These are phyloP conservation scores for Candida ponderosae DNA, from an alignment of 805 yeast genomes.

Conservation along the genomic window DNA sequence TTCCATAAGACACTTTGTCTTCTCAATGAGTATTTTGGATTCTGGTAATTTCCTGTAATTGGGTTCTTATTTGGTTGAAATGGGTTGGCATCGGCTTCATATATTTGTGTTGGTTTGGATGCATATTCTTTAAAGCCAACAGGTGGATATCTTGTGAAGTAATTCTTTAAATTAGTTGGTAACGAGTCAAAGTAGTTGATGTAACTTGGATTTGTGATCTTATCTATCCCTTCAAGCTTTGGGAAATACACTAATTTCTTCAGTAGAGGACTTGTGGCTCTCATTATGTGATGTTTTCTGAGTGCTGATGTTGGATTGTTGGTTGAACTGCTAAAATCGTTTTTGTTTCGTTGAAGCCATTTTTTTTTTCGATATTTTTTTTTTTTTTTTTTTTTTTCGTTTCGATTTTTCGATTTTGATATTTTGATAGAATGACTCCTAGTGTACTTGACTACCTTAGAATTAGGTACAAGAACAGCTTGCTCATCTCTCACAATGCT, in stretches of 20 bases:
- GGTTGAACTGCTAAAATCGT: too few relatives aligned
- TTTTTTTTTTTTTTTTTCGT: neutral
- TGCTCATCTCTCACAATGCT: neutral
- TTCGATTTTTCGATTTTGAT: too few relatives aligned
- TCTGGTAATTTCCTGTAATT: conserved; percentile 67
- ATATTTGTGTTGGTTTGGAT: conserved; percentile 52
- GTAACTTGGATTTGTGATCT: conserved; percentile 20
- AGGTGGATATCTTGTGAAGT: conserved; percentile 82
- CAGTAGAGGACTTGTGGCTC: neutral
- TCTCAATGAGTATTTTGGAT: conserved; percentile 72
- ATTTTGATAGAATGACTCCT: too few relatives aligned
- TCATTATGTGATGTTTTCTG: neutral
- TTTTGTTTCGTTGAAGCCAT: too few relatives aligned
- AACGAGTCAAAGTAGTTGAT: conserved; percentile 42
- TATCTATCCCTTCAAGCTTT: neutral
- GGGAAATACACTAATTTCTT: neutral
- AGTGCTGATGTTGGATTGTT: too few relatives aligned
- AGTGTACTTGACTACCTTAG: too few relatives aligned
- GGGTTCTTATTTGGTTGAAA: conserved; percentile 82
- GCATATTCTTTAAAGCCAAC: conserved; percentile 66
- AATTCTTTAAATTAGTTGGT: conserved; percentile 62
- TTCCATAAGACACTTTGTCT: conserved; percentile 80
- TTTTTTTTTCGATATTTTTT: neutral
- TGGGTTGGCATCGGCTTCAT: conserved; percentile 74
- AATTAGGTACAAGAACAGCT: too few relatives aligned